Evolutionary conservation across 441 rosid genomes (phyloP).

Genomic region (Sinapis alba): DNA sequence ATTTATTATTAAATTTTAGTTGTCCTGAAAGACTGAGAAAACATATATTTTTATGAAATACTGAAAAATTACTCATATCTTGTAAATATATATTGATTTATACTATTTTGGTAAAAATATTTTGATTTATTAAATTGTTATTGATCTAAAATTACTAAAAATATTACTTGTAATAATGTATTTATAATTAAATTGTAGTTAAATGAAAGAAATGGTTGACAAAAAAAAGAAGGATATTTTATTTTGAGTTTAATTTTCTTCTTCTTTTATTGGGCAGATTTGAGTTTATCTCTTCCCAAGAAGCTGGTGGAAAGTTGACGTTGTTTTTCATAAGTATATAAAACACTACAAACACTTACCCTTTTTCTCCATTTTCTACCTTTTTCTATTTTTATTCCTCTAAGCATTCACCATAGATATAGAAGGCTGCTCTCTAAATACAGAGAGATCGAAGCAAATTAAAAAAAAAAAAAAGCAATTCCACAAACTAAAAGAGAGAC

Average conservation of each 20-base stretch:
- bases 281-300: slow-evolving; percentile 7
- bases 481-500: slow-evolving; percentile 14
- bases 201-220: too few species aligned
- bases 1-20: background rate
- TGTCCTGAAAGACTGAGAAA: background rate
- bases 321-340: slow-evolving; percentile 10
- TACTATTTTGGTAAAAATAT: too few species aligned
- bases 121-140: background rate
- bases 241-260: background rate
- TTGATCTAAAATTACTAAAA: background rate
- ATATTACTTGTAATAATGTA: background rate
- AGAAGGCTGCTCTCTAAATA: background rate
- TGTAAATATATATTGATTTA: too few species aligned
- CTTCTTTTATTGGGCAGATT: background rate
- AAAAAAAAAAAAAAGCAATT: slow-evolving; percentile 16
- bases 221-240: too few species aligned
- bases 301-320: slow-evolving; percentile 21
- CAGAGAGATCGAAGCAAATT: background rate
- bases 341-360: background rate
- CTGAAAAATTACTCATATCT: background rate
- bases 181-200: background rate
- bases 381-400: slow-evolving; percentile 3
- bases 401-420: background rate
- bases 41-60: background rate
- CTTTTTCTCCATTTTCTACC: slow-evolving; percentile 1